phyloP scores from a whole-genome alignment of 192 early-diverging fungal species.

The Borealophlyctis nickersoniae region DNA sequence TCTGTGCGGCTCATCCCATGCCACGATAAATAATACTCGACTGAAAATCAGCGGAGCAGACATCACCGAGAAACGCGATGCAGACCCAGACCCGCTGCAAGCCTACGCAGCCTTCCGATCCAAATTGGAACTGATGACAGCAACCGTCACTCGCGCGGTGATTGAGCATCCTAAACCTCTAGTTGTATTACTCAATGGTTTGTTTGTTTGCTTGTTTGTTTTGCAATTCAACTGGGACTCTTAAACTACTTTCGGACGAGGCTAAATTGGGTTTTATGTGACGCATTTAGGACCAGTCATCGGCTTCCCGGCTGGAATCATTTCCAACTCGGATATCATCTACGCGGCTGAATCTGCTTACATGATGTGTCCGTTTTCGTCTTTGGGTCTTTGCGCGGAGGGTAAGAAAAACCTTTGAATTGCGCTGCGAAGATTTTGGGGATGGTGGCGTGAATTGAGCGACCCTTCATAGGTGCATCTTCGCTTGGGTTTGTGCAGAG shows the following conservation, averaged over 20 bases:
- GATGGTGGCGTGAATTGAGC: no score
- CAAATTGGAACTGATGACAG: conserved; percentile 16
- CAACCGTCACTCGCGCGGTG: conserved; percentile 17
- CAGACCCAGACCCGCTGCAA: conserved; percentile 10
- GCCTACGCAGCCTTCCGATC: conserved; percentile 20
- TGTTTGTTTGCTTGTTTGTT: no score
- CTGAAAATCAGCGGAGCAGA: conserved; percentile 11
- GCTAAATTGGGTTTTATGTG: no score
- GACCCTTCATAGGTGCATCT: not conserved
- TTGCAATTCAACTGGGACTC: no score
- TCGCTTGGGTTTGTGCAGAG: conserved; percentile 23
- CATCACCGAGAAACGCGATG: conserved; percentile 22
- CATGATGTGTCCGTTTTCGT: conserved; percentile 28
- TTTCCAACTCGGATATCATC: conserved; percentile 29
- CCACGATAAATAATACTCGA: not conserved
- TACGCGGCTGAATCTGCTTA: conserved; percentile 26
- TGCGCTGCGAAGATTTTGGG: not conserved
- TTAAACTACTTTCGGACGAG: no score
- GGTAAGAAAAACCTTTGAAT: not conserved
- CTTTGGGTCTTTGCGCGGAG: conserved; percentile 30
- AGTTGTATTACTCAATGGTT: conserved; percentile 25
- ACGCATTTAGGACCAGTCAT: conserved; percentile 21
- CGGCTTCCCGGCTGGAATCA: conserved; percentile 27
- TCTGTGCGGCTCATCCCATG: not conserved
- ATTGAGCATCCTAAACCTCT: conserved; percentile 27